phyloP scores from a whole-genome alignment of 208 protist species.

The Histomonas meleagridis region DNA sequence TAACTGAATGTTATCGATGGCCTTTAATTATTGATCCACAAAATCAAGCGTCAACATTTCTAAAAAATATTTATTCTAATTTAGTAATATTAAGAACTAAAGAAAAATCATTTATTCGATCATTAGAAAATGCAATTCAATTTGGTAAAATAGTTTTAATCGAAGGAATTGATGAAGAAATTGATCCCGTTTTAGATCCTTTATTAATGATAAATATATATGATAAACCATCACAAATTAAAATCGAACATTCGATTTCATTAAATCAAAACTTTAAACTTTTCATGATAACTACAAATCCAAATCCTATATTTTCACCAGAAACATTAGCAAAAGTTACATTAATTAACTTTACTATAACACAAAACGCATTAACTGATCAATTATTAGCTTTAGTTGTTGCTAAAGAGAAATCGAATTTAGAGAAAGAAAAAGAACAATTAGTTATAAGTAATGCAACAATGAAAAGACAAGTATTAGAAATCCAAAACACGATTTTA shows the following conservation, averaged over 20 bases:
- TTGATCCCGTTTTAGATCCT: conserved; percentile 87
- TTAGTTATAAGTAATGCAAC: conserved; percentile 50
- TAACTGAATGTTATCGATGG: conserved; percentile 49
- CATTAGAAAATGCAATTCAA: conserved; percentile 62
- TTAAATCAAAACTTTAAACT: conserved; percentile 86
- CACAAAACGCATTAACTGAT: conserved; percentile 80
- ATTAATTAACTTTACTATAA: conserved; percentile 95
- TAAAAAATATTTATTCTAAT: conserved; percentile 39
- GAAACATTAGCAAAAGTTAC: conserved; percentile 77
- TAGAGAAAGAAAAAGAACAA: conserved; percentile 74
- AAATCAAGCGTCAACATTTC: conserved; percentile 51
- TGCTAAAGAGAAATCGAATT: conserved; percentile 80
- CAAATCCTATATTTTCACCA: conserved; percentile 87
- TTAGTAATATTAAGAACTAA: background rate
- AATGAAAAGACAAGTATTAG: conserved; percentile 79
- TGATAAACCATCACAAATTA: conserved; percentile 39
- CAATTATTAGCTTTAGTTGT: conserved; percentile 88
- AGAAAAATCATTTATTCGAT: conserved; percentile 39
- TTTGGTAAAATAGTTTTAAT: conserved; percentile 69
- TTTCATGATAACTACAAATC: conserved; percentile 87
- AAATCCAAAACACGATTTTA: conserved; percentile 87
- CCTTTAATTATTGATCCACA: conserved; percentile 57
- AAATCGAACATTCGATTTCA: conserved; percentile 70
- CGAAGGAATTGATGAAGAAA: conserved; percentile 79
- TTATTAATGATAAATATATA: conserved; percentile 77